Conservation (phyloP, 805 yeast genomes). For the Sugiyamaella lignohabitans region DNA sequence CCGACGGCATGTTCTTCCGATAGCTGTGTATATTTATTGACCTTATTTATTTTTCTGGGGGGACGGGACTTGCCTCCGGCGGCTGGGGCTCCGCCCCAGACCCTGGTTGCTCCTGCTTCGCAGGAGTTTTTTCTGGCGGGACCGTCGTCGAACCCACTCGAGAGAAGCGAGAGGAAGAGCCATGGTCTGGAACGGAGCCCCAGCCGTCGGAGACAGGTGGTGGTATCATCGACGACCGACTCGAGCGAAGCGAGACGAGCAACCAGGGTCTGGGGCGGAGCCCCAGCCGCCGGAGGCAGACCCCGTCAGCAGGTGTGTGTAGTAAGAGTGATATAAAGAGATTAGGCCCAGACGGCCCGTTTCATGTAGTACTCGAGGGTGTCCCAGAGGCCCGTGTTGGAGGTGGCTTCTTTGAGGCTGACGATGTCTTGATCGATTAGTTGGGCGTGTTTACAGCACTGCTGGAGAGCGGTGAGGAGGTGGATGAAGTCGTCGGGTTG, state of each 20-base stretch:
- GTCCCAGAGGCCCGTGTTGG: constrained; percentile 32
- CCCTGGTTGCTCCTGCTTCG: neutral
- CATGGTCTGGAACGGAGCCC: neutral
- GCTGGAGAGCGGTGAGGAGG: constrained; percentile 5
- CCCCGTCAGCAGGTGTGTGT: too few species aligned
- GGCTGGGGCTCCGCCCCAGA: neutral
- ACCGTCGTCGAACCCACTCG: too few species aligned
- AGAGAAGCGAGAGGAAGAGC: too few species aligned
- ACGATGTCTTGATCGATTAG: constrained; percentile 32
- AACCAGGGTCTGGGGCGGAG: neutral
- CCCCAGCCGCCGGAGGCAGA: neutral
- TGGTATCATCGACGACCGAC: too few species aligned
- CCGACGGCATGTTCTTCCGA: constrained; percentile 65
- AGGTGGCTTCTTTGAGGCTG: constrained; percentile 33
- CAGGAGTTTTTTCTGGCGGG: neutral
- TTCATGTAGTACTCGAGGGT: constrained; percentile 34
- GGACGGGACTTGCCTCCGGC: neutral
- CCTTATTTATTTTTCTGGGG: too few species aligned
- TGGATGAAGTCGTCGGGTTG: constrained; percentile 2
- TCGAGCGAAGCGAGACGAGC: too few species aligned
- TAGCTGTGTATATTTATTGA: constrained; percentile 21
- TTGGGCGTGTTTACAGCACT: constrained; percentile 18
- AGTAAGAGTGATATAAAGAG: too few species aligned
- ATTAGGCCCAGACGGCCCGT: constrained; percentile 37
- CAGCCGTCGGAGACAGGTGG: neutral